These are phyloP conservation scores for Lodderomyces oxycetoniae DNA, from an alignment of 1,139 yeast genomes.

Conservation along the genomic window DNA sequence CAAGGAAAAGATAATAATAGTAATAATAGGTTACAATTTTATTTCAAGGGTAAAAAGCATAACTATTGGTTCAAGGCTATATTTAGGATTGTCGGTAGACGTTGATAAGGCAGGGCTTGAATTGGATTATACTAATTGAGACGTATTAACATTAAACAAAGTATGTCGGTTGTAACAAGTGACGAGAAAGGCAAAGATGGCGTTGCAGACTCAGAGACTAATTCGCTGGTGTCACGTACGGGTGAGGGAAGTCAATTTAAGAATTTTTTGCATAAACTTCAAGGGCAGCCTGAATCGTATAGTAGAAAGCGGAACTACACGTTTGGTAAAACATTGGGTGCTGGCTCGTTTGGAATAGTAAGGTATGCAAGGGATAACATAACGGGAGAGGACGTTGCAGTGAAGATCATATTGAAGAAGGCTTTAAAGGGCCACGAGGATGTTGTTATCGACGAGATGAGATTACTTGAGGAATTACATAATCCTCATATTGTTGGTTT, in stretches of 20 bases:
- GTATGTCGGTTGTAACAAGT: background rate
- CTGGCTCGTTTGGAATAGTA: slow-evolving; percentile 89
- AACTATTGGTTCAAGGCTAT: too few species aligned
- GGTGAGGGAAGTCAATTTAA: slow-evolving; percentile 22
- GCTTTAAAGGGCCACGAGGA: slow-evolving; percentile 72
- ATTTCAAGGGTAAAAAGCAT: too few species aligned
- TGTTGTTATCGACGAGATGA: slow-evolving; percentile 70
- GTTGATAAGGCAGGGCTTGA: too few species aligned
- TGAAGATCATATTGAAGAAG: slow-evolving; percentile 78
- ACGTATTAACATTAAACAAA: too few species aligned
- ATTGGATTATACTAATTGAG: too few species aligned
- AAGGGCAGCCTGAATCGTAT: slow-evolving; percentile 74
- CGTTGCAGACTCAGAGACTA: background rate
- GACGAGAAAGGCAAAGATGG: background rate
- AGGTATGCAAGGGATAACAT: slow-evolving; percentile 61
- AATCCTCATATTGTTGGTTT: slow-evolving; percentile 84
- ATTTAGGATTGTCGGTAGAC: too few species aligned
- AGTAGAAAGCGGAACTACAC: slow-evolving; percentile 58
- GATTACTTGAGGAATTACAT: slow-evolving; percentile 56
- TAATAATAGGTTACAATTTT: too few species aligned
- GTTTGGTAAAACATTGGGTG: slow-evolving; percentile 80
- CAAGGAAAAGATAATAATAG: too few species aligned
- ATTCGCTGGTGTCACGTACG: too few species aligned
- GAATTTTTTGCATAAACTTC: slow-evolving; percentile 45
- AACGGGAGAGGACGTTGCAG: slow-evolving; percentile 73